phyloP scores from a whole-genome alignment of 2,329 filamentous ascomycete species.

The Nothophoma quercina region DNA sequence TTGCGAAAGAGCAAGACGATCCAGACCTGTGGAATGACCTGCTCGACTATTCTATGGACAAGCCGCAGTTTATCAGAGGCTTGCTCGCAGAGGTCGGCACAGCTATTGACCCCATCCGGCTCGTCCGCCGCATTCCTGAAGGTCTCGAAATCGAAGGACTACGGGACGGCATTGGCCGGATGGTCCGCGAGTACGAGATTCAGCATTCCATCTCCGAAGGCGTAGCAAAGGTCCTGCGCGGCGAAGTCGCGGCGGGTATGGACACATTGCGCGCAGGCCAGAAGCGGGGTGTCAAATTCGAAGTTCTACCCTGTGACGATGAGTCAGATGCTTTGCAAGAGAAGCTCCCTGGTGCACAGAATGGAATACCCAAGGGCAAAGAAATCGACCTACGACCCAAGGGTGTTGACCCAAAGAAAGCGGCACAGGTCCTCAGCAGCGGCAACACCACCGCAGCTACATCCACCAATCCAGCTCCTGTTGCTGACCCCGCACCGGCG shows the following conservation, averaged over 20 bases:
- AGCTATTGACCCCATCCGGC: conserved; percentile 87
- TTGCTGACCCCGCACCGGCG: conserved; percentile 35
- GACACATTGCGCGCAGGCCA: conserved; percentile 80
- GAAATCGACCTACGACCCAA: conserved; percentile 40
- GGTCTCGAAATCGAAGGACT: conserved; percentile 92
- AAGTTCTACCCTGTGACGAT: conserved; percentile 64
- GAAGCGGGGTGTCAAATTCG: conserved; percentile 86
- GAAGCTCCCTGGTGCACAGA: conserved; percentile 14
- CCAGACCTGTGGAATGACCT: conserved; percentile 94
- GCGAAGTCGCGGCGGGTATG: conserved; percentile 88
- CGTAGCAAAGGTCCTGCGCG: conserved; percentile 83
- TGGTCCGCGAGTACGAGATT: conserved; percentile 95
- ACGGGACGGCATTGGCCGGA: conserved; percentile 83
- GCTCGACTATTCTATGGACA: conserved; percentile 96
- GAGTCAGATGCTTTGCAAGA: conserved; percentile 20
- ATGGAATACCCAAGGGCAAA: conserved; percentile 16
- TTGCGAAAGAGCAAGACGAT: conserved; percentile 92
- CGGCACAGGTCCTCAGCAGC: conserved; percentile 33
- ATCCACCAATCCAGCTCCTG: conserved; percentile 25
- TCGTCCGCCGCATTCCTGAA: conserved; percentile 90
- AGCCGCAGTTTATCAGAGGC: conserved; percentile 90
- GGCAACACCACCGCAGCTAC: conserved; percentile 32
- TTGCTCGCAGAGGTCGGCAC: conserved; percentile 94
- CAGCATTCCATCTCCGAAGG: conserved; percentile 92
- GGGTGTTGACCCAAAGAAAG: conserved; percentile 35